These are phyloP conservation scores for Rhizopus sp. DNA, from an alignment of 371 early-diverging fungal species.

Conservation along the genomic window DNA sequence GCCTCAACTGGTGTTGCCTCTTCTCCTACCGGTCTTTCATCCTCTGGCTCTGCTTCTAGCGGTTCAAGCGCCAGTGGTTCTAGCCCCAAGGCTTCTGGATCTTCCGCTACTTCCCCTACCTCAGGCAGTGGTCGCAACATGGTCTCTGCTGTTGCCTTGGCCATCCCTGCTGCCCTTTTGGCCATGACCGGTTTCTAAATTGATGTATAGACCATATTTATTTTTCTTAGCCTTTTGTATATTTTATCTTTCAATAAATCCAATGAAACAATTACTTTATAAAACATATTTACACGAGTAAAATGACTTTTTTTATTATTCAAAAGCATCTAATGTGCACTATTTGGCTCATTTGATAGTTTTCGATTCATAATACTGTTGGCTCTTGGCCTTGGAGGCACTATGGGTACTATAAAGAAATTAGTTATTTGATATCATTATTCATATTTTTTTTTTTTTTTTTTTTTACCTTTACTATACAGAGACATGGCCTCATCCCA, in stretches of 20 bases:
- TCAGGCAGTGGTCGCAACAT: slow-evolving; percentile 17
- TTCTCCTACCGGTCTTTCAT: slow-evolving; percentile 2
- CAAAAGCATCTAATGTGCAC: not conserved
- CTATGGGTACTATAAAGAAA: slow-evolving; percentile 10
- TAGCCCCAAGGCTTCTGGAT: not conserved
- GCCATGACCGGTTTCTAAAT: slow-evolving; percentile 30
- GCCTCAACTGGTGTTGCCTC: slow-evolving; percentile 1
- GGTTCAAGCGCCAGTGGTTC: slow-evolving; percentile 1
- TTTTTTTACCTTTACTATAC: not conserved
- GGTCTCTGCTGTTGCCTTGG: slow-evolving; percentile 17
- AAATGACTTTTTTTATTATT: not conserved
- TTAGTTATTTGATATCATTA: not conserved
- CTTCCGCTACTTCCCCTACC: slow-evolving; percentile 5
- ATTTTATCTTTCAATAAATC: not conserved
- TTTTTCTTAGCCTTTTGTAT: not conserved
- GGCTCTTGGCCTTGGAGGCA: slow-evolving; percentile 17
- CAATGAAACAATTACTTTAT: not conserved
- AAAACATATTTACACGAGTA: no score
- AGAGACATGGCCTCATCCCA: not conserved
- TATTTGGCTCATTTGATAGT: not conserved
- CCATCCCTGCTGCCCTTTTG: slow-evolving; percentile 21
- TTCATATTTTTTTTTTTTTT: no score
- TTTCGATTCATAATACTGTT: not conserved
- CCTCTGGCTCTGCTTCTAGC: not conserved
- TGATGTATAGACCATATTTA: not conserved